A percentile compares a stretch with the other conserved stretches of the same genome.
Evolutionary conservation across 2,329 filamentous ascomycete species (phyloP).

Genomic region (Polychaeton citri): DNA sequence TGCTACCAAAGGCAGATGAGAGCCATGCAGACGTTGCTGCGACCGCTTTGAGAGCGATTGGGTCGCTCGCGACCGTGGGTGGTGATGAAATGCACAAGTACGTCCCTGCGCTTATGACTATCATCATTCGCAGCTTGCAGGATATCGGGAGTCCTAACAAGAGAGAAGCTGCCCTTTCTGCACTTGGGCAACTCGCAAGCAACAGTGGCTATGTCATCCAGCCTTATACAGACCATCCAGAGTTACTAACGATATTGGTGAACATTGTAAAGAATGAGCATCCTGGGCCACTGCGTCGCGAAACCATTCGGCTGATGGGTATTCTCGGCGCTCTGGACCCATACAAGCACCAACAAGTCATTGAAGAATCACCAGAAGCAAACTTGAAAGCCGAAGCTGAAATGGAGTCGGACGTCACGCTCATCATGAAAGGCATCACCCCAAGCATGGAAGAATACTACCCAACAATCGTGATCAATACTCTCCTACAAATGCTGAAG

Average conservation of each 20-base stretch:
- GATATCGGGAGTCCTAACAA: slow-evolving; percentile 85
- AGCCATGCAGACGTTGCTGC: slow-evolving; percentile 76
- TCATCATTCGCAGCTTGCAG: slow-evolving; percentile 86
- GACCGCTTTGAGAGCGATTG: slow-evolving; percentile 88
- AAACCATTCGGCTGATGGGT: slow-evolving; percentile 93
- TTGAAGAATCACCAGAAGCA: slow-evolving; percentile 74
- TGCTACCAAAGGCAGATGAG: slow-evolving; percentile 87
- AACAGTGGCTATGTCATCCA: slow-evolving; percentile 97
- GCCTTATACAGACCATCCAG: slow-evolving; percentile 88
- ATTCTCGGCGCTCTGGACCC: slow-evolving; percentile 90
- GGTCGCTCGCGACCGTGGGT: slow-evolving; percentile 84
- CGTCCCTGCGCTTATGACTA: slow-evolving; percentile 82
- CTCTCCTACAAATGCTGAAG: slow-evolving; percentile 79
- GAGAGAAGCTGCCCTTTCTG: slow-evolving; percentile 79
- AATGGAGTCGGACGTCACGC: slow-evolving; percentile 74
- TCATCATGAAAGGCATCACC: slow-evolving; percentile 95
- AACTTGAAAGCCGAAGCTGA: slow-evolving; percentile 56
- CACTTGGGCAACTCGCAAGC: slow-evolving; percentile 81
- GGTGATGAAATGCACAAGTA: slow-evolving; percentile 89
- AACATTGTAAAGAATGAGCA: slow-evolving; percentile 91
- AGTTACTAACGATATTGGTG: slow-evolving; percentile 82
- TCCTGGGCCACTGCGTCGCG: slow-evolving; percentile 70
- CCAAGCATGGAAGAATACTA: slow-evolving; percentile 98
- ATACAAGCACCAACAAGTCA: slow-evolving; percentile 90
- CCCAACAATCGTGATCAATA: slow-evolving; percentile 94